These are phyloP conservation scores for Trichoderma erinaceum DNA, from an alignment of 495 filamentous ascomycete genomes.

Conservation along the genomic window DNA sequence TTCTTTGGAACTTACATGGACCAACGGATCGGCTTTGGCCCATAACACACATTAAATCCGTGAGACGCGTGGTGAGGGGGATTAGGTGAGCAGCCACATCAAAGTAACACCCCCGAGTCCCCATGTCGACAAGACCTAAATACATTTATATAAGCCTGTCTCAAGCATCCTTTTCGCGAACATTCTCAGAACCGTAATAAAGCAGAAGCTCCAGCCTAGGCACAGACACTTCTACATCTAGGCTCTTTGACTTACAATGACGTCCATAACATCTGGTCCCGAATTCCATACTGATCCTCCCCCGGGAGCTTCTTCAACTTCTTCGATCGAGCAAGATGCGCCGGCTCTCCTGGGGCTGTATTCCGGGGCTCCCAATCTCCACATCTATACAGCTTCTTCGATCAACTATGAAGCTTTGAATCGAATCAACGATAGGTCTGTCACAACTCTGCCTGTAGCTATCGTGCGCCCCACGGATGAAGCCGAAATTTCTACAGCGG, in stretches of 20 bases:
- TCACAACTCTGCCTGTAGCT: not conserved
- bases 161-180: too few species aligned
- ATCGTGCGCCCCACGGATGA: not conserved
- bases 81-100: too few species aligned
- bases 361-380: not conserved
- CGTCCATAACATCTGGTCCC: not conserved
- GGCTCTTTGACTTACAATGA: not conserved
- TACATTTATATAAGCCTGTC: too few species aligned
- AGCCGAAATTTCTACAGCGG: not conserved
- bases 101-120: too few species aligned
- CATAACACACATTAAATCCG: too few species aligned
- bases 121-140: too few species aligned
- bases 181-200: too few species aligned
- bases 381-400: not conserved
- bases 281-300: not conserved
- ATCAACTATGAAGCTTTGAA: not conserved
- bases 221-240: too few species aligned
- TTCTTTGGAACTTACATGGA: too few species aligned
- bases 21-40: too few species aligned
- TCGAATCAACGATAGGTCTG: not conserved
- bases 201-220: too few species aligned
- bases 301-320: not conserved
- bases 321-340: constrained; percentile 6
- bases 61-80: too few species aligned
- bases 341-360: not conserved